Conservation (phyloP, 2,329 filamentous ascomycete genomes). For the Onygenales sp. region DNA sequence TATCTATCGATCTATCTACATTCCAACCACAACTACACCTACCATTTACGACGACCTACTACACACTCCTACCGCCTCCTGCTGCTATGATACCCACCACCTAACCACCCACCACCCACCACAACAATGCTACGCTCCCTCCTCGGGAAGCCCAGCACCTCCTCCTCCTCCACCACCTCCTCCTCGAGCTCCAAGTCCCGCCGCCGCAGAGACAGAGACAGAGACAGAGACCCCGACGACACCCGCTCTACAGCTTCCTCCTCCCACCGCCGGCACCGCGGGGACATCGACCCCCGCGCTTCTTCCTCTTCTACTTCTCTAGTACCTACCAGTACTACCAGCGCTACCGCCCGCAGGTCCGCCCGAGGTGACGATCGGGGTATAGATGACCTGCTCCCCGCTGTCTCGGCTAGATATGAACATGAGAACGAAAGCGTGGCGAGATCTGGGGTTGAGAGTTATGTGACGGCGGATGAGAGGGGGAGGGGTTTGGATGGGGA, state of each 20-base stretch:
- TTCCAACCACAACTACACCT: too few species aligned
- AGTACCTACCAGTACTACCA: background rate
- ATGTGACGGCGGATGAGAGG: slow-evolving; percentile 31
- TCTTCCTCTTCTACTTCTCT: slow-evolving; percentile 18
- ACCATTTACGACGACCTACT: too few species aligned
- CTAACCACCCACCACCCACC: background rate
- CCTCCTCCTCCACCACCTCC: slow-evolving; percentile 3
- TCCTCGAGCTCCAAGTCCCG: slow-evolving; percentile 8
- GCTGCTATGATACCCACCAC: background rate
- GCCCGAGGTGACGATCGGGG: slow-evolving; percentile 38
- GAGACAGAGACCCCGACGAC: slow-evolving; percentile 5
- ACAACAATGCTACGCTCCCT: slow-evolving; percentile 5
- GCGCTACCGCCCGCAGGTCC: slow-evolving; percentile 27
- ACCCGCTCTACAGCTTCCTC: slow-evolving; percentile 9
- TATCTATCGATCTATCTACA: too few species aligned
- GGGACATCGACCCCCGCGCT: slow-evolving; percentile 19
- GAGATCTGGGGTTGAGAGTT: slow-evolving; percentile 19
- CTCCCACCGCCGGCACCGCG: slow-evolving; percentile 1
- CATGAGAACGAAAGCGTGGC: slow-evolving; percentile 6
- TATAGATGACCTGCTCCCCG: slow-evolving; percentile 9
- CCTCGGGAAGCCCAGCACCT: background rate
- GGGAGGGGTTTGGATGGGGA: slow-evolving; percentile 15
- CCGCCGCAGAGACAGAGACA: slow-evolving; percentile 17
- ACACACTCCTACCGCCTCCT: background rate
- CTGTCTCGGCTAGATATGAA: slow-evolving; percentile 12